A percentile compares a stretch with the other conserved stretches of the same genome.
These are phyloP conservation scores for Pythium apleroticum DNA, from an alignment of 352 stramenopile genomes.

Conservation along the genomic window DNA sequence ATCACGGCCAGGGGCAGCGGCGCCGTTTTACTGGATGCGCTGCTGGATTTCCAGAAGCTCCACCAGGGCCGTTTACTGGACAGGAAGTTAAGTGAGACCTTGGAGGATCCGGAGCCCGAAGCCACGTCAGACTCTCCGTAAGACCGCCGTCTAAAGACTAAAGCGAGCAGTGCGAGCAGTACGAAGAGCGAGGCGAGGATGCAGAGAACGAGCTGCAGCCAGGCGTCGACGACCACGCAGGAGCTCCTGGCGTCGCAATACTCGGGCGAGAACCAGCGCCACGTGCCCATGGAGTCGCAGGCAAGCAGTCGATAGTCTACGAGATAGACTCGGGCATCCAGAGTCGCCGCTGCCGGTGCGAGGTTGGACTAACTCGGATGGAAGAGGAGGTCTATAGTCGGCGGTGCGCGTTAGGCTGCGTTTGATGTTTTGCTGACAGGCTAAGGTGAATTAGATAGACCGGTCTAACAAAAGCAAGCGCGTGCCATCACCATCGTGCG, in stretches of 20 bases:
- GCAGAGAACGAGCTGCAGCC: slow-evolving; percentile 48
- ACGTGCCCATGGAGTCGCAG: slow-evolving; percentile 48
- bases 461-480: no score
- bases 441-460: no score
- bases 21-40: slow-evolving; percentile 32
- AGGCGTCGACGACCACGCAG: slow-evolving; percentile 68
- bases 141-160: slow-evolving; percentile 10
- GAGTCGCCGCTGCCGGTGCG: no score
- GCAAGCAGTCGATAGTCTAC: neutral
- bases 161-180: neutral
- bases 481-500: no score
- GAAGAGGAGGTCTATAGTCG: no score
- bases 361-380: no score
- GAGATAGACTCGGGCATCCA: neutral
- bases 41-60: slow-evolving; percentile 17
- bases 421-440: no score
- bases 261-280: slow-evolving; percentile 46
- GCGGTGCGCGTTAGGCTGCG: no score
- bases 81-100: slow-evolving; percentile 4
- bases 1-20: slow-evolving; percentile 68
- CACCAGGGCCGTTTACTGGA: slow-evolving; percentile 4
- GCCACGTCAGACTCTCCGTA: neutral
- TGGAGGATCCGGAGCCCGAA: slow-evolving; percentile 9
- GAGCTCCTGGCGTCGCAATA: slow-evolving; percentile 50
- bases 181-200: slow-evolving; percentile 31